Evolutionary conservation across 106 monocot genomes (phyloP), one percentile per base, ranked within the genome.

Genomic region (Phalaenopsis aphrodite): DNA sequence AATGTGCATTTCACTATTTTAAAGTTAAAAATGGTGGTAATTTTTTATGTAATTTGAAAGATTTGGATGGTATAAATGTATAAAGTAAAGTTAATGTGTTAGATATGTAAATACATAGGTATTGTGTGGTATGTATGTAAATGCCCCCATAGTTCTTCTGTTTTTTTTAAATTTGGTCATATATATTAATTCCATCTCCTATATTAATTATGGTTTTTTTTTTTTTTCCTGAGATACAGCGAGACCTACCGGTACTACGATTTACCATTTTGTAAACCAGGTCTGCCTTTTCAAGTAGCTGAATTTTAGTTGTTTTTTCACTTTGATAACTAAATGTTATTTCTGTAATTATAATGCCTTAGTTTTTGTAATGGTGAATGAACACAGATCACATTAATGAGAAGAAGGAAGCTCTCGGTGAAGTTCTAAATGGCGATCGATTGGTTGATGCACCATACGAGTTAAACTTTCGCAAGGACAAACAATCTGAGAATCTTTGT

Each of bases 221-320:
- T 52, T 52, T 52, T 14, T 52, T 1, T 52, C 41, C 72, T 76
- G 57, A 30, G 2, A 82, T 88, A 66, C 85, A 93, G 93, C 52
- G 94, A 94, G 82, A 94, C 94, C 12, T 94, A 94, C 77, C 85
- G 91, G 42, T 91, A 86, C 86, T 93, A 88, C 77, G 91, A 94
- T 80, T 89, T 94, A 56, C 91, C 94, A 23, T 91, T 94, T 82
- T 89, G 89, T 78, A 61, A 75, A 81, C 89, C 89, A 88, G 89
- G 91, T 91, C 1, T 81, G 52, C 46, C 41, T 1, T 41, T 74
- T 4, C 2, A 24, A 11, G 0, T 36, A 12, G 36, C 14, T 69
- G 36, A 4, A 12, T 69, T 21, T 38, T 36, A 14, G 1, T 69
- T 41, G 5, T 9, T 8, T 39, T 61, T 69, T 69, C 69, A 69